Conservation (phyloP, 2,329 filamentous ascomycete genomes). For the Talaromyces sp. region DNA sequence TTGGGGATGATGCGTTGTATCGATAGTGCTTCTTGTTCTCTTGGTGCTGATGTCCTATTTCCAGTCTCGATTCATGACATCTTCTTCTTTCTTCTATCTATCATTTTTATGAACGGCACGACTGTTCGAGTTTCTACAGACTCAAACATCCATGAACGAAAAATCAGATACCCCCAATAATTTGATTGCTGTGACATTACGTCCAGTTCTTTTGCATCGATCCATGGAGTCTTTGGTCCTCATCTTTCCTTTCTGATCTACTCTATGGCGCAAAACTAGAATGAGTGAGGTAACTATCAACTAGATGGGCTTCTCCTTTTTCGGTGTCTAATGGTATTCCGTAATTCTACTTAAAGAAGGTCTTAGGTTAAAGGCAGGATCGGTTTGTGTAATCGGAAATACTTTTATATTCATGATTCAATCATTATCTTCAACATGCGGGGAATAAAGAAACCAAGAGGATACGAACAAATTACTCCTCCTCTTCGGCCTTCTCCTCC, state of each 20-base stretch:
- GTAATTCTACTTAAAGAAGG: neutral
- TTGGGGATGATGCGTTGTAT: slow-evolving; percentile 30
- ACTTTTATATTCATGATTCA: slow-evolving; percentile 9
- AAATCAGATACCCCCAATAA: too few species aligned
- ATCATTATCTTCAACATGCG: neutral
- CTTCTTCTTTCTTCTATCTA: neutral
- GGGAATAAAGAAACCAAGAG: neutral
- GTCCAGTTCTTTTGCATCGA: too few species aligned
- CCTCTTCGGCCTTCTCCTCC: slow-evolving; percentile 52
- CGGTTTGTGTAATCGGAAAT: neutral
- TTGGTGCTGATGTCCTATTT: too few species aligned
- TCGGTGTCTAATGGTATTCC: too few species aligned
- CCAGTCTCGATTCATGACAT: neutral
- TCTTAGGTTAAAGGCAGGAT: neutral
- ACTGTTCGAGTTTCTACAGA: neutral
- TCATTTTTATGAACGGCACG: neutral
- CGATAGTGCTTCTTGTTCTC: neutral
- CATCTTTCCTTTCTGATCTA: too few species aligned
- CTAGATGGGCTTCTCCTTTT: too few species aligned
- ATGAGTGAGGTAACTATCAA: too few species aligned
- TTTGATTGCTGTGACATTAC: too few species aligned
- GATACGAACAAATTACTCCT: slow-evolving; percentile 35
- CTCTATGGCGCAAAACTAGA: too few species aligned
- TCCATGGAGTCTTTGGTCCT: too few species aligned
- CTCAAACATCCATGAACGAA: neutral